Percentiles rank a stretch among this genome's conserved stretches.
phyloP scores from a whole-genome alignment of 2,329 filamentous ascomycete species.

The Aureobasidium lini region DNA sequence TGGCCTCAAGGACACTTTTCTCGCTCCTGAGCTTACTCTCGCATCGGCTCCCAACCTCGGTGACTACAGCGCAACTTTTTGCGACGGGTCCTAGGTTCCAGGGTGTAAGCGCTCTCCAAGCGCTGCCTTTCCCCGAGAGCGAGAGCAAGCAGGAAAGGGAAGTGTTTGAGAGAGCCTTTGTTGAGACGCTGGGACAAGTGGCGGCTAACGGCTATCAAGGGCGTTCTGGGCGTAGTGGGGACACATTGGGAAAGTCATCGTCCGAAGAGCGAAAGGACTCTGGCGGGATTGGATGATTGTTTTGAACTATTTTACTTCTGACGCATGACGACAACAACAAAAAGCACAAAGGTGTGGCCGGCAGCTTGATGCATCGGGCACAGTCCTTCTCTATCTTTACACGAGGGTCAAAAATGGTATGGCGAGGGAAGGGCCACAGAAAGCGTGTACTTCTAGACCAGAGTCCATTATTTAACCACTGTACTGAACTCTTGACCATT shows the following conservation, averaged over 20 bases:
- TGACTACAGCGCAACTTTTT: slow-evolving; percentile 18
- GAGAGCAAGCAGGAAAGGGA: slow-evolving; percentile 7
- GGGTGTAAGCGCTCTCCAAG: slow-evolving; percentile 17
- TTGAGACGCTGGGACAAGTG: neutral
- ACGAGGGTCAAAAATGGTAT: neutral
- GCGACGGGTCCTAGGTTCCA: slow-evolving; percentile 16
- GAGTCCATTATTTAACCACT: neutral
- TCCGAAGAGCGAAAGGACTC: slow-evolving; percentile 12
- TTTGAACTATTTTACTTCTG: neutral
- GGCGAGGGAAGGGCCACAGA: neutral
- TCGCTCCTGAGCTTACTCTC: slow-evolving; percentile 14
- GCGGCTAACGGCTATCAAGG: slow-evolving; percentile 3
- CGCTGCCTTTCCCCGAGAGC: slow-evolving; percentile 14
- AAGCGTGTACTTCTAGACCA: slow-evolving; percentile 9
- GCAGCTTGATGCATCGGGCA: neutral
- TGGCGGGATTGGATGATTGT: slow-evolving; percentile 12
- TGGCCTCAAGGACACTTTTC: slow-evolving; percentile 12
- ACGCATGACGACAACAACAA: slow-evolving; percentile 13
- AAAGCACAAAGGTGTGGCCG: slow-evolving; percentile 8
- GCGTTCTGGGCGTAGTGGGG: slow-evolving; percentile 14
- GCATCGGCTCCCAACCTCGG: slow-evolving; percentile 15
- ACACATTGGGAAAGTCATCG: slow-evolving; percentile 1
- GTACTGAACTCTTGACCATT: neutral
- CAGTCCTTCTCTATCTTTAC: slow-evolving; percentile 1
- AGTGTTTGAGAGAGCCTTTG: slow-evolving; percentile 7